Base-by-base conservation (phyloP, 495 filamentous ascomycete genomes). In the Astrothelium subdiscretum region DNA sequence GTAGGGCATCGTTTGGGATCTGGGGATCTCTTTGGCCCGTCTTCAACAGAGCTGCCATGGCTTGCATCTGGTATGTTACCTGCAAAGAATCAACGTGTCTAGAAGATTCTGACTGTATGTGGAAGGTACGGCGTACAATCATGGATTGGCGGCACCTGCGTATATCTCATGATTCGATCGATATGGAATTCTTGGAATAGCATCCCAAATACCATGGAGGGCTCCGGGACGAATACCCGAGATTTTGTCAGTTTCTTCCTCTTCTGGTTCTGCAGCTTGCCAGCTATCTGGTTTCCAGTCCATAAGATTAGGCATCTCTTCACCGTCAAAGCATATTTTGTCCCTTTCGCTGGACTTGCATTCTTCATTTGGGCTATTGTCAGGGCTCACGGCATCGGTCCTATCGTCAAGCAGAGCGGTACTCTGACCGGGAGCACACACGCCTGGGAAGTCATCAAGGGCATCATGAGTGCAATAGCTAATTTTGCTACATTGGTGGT, bases 291-390 rank as follows among this genome's bases (percentile, higher is more conserved):
- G 71, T 87, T 86, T 68, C 86, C 85, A 0, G 86, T 89, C 6
- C 83, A 88, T 68, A 77, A 86, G 74, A 81, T 89, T 67, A 77
- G 92, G 59, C 92, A 96, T 73, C 78, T 97, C 24, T 97, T 97
- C 73, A 96, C 92, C 22, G 89, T 88, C 69, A 97, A 97, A 76
- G 82, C 91, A 5, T 88, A 83, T 69, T 84, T 95, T 64, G 92
- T 95, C 2, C 92, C 92, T 0, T 79, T 81, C 43, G 91, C 91
- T 29, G 91, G 88, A 44, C 80, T 96, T 60, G 82, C 88, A 26
- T 96, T 92, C 79, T 90, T 96, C 74, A 91, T 91, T 65, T 97
- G 92, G 91, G 82, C 89, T 11, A 83, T 96, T 43, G 83, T 89
- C 60, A 84, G 87, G 31, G 91, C 92, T 31, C 81, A 91, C 20